Evolutionary conservation across 1,284 basidiomycete genomes (phyloP), one percentile per base, ranked within the genome.

Genomic region (Irpex lacteus): DNA sequence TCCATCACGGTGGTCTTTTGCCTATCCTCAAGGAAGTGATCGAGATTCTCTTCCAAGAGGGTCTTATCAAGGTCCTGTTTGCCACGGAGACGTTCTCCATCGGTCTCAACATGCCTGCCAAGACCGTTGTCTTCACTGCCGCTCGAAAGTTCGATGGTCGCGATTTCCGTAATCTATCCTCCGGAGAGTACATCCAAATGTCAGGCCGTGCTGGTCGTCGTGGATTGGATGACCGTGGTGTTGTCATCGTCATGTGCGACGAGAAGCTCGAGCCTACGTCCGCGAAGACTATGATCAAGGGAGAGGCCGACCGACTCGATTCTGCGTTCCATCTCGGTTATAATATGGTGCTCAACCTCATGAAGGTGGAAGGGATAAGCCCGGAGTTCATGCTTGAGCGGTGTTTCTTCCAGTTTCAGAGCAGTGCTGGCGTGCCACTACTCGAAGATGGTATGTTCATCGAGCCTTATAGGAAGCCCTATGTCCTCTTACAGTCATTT

Each of bases 171-270:
- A 94, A 96, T 73, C 81, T 99, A 53, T 92, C 89, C 0, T 90
- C 87, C 1, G 91, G 95, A 66, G 96, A 98, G 81, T 98, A 98
- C 77, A 96, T 98, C 70, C 96, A 98, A 75, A 99, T 99, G 98
- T 97, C 96, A 0, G 98, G 98, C 63, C 93, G 98, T 69, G 98
- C 98, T 4, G 98, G 98, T 71, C 90, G 98, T 74, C 90, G 98
- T 80, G 98, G 98, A 55, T 81, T 99, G 63, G 98, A 99, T 75
- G 97, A 98, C 69, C 89, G 98, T n/a, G 98, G 98, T 67, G 96
- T 99, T 63, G 98, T 99, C 67, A 98, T 99, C 73, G 95, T 99
- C 95, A 99, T 99, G 98, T 95, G 93, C 75, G 97, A 99, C 77
- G 96, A 98, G 79, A 98, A 98, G 79, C 83, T 99, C 60, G 98